These are phyloP conservation scores for Artemisia tridentata DNA, from an alignment of 129 eudicot species.

Conservation along the genomic window DNA sequence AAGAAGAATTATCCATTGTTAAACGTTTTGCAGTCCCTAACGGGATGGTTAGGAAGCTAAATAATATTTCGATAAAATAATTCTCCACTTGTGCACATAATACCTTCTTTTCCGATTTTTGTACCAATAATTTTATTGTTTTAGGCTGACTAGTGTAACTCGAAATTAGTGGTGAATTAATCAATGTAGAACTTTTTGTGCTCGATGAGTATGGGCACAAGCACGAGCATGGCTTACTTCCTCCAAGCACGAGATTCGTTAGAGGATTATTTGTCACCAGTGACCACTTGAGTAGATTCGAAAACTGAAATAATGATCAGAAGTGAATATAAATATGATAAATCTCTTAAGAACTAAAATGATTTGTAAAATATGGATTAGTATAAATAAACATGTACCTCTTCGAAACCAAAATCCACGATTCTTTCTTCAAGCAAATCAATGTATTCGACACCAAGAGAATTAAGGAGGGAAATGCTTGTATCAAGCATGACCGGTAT, in stretches of 20 bases:
- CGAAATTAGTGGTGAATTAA: background rate
- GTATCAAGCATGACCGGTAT: conserved; percentile 25
- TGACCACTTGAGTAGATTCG: conserved; percentile 34
- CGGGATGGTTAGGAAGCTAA: conserved; percentile 40
- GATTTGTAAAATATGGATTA: no score
- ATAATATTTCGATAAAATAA: conserved; percentile 46
- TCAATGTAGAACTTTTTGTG: conserved; percentile 2
- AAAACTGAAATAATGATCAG: conserved; percentile 26
- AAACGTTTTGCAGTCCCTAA: conserved; percentile 25
- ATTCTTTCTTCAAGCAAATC: conserved; percentile 27
- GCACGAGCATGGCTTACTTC: conserved; percentile 17
- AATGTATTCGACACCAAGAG: conserved; percentile 33
- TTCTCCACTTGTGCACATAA: conserved; percentile 40
- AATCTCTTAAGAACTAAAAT: no score
- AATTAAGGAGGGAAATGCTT: conserved; percentile 27
- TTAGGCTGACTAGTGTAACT: conserved; percentile 6
- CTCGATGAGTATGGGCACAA: no score
- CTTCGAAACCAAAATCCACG: conserved; percentile 22
- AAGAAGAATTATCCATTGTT: conserved; percentile 6
- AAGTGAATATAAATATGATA: no score
- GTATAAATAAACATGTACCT: conserved; percentile 21
- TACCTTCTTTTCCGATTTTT: conserved; percentile 38
- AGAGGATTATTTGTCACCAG: conserved; percentile 29
- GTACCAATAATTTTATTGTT: conserved; percentile 30
- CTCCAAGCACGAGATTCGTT: conserved; percentile 27